Percentiles rank a stretch among this genome's conserved stretches.
These are phyloP conservation scores for Hypoxylon sp. DNA, from an alignment of 2,329 filamentous ascomycete genomes.

Conservation along the genomic window DNA sequence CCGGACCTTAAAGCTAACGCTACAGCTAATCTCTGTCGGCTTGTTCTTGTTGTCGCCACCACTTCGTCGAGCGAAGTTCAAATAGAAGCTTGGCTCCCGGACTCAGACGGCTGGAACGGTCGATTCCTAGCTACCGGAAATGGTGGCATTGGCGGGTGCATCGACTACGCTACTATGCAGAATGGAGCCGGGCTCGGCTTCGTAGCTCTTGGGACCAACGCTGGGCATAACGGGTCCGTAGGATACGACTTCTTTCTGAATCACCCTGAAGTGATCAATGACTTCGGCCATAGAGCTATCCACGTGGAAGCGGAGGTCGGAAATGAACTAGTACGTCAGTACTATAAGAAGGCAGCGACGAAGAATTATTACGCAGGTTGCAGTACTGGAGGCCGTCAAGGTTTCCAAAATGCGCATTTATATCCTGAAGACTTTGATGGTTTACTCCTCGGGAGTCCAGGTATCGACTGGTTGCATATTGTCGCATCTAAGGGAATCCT, in stretches of 20 bases:
- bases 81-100: slow-evolving; percentile 43
- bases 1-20: slow-evolving; percentile 23
- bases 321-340: slow-evolving; percentile 61
- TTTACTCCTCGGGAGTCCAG: slow-evolving; percentile 61
- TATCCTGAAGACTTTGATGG: slow-evolving; percentile 69
- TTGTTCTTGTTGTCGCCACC: slow-evolving; percentile 31
- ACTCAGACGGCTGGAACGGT: slow-evolving; percentile 53
- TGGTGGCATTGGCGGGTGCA: slow-evolving; percentile 59
- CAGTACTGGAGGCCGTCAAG: slow-evolving; percentile 68
- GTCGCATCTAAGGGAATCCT: slow-evolving; percentile 60
- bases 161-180: slow-evolving; percentile 59
- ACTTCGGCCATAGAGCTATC: slow-evolving; percentile 49
- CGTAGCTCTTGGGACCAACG: slow-evolving; percentile 59
- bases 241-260: slow-evolving; percentile 47
- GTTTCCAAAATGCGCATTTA: slow-evolving; percentile 63
- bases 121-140: slow-evolving; percentile 60
- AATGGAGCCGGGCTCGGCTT: slow-evolving; percentile 58
- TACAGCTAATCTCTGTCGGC: slow-evolving; percentile 34
- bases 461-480: slow-evolving; percentile 48
- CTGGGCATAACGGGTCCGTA: slow-evolving; percentile 59
- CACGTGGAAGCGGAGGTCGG: slow-evolving; percentile 62
- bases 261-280: slow-evolving; percentile 50
- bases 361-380: slow-evolving; percentile 67
- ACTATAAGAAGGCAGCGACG: slow-evolving; percentile 57
- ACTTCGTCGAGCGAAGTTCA: slow-evolving; percentile 37